Evolutionary conservation across 2,329 filamentous ascomycete genomes (phyloP).

Genomic region (Neopestalotiopsis clavispora): DNA sequence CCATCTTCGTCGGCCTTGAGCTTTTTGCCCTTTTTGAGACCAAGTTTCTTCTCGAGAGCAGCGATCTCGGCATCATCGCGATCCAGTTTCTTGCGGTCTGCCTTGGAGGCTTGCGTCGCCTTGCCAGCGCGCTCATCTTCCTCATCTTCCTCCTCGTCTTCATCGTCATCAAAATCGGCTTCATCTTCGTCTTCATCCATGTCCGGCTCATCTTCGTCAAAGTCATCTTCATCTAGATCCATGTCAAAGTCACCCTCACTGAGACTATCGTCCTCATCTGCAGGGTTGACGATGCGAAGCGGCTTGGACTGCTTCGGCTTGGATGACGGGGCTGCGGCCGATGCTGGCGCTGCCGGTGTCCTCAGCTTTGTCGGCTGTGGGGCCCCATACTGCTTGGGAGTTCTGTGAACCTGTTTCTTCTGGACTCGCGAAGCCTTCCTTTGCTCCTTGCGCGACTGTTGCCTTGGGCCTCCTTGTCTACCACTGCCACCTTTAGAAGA

Average conservation of each 20-base stretch:
- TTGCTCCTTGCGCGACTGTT: constrained; percentile 36
- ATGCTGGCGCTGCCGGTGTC: constrained; percentile 11
- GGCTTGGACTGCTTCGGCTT: constrained; percentile 10
- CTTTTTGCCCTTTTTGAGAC: constrained; percentile 77
- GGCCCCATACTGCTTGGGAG: background rate
- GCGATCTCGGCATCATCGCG: constrained; percentile 90
- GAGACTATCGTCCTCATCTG: constrained; percentile 18
- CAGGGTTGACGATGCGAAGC: constrained; percentile 17
- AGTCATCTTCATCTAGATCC: constrained; percentile 30
- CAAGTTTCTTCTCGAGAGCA: constrained; percentile 84
- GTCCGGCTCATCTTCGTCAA: constrained; percentile 17
- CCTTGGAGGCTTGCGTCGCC: constrained; percentile 33
- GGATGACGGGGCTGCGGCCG: constrained; percentile 15
- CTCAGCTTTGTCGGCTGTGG: background rate
- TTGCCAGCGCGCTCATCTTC: constrained; percentile 66
- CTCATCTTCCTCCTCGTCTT: constrained; percentile 69
- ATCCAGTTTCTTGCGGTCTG: constrained; percentile 67
- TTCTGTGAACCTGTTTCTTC: constrained; percentile 30
- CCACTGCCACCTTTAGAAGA: constrained; percentile 13
- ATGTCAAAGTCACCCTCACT: constrained; percentile 25
- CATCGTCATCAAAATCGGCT: constrained; percentile 28
- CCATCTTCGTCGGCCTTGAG: constrained; percentile 80
- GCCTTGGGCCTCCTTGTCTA: constrained; percentile 25
- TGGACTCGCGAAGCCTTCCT: constrained; percentile 35
- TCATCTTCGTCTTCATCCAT: constrained; percentile 30